Conservation (phyloP, 371 early-diverging fungal species). For the Gilbertella persicaria region DNA sequence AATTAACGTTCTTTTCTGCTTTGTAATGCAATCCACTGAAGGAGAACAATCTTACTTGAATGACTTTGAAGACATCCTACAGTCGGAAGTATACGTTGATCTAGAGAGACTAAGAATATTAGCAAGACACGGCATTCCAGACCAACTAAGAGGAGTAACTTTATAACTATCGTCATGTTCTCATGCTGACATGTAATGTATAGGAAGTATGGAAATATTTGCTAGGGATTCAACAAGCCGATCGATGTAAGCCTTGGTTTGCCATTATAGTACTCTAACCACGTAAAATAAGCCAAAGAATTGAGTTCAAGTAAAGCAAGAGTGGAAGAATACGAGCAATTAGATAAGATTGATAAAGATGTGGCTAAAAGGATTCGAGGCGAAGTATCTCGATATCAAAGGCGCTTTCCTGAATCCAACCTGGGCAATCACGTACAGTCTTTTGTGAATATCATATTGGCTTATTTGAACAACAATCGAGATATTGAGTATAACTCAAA, state of each 20-base stretch:
- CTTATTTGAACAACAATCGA: constrained; percentile 79
- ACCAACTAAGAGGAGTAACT: constrained; percentile 80
- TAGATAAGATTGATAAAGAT: constrained; percentile 77
- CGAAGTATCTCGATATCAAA: constrained; percentile 80
- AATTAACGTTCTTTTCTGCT: no score
- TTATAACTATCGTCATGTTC: constrained; percentile 7
- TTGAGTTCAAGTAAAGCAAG: constrained; percentile 68
- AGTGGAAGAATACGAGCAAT: constrained; percentile 70
- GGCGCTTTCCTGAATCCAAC: constrained; percentile 40
- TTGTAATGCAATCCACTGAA: constrained; percentile 21
- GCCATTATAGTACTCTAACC: not conserved
- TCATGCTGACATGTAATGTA: not conserved
- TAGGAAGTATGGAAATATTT: constrained; percentile 93
- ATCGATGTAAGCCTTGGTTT: constrained; percentile 68
- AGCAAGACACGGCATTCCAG: constrained; percentile 88
- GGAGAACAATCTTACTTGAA: constrained; percentile 57
- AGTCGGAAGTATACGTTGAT: constrained; percentile 88
- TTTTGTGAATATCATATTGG: constrained; percentile 83
- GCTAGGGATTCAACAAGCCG: constrained; percentile 83
- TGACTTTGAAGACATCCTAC: constrained; percentile 82
- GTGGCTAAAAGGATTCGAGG: constrained; percentile 84
- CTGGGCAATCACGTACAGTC: constrained; percentile 37
- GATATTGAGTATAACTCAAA: constrained; percentile 77
- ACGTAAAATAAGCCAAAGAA: constrained; percentile 63
- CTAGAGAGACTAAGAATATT: constrained; percentile 79